Evolutionary conservation across 805 yeast genomes (phyloP).

Genomic region (Lipomyces mesembrius): DNA sequence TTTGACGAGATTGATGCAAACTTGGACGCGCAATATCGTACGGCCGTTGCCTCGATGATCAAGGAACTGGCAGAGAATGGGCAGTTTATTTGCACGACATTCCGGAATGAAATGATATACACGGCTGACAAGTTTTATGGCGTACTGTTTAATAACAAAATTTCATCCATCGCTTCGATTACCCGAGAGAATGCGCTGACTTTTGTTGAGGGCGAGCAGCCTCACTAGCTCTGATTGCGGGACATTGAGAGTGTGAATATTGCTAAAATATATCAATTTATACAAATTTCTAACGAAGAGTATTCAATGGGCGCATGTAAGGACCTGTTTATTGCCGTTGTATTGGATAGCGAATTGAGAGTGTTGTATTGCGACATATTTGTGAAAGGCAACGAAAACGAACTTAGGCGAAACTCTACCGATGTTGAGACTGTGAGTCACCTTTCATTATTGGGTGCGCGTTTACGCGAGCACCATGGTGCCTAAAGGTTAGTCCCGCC

Average conservation of each 20-base stretch:
- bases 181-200: constrained; percentile 71
- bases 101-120: constrained; percentile 88
- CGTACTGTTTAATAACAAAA: constrained; percentile 80
- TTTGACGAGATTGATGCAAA: constrained; percentile 98
- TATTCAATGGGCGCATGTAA: neutral
- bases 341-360: neutral
- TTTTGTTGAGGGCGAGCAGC: constrained; percentile 62
- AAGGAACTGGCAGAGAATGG: constrained; percentile 57
- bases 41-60: constrained; percentile 80
- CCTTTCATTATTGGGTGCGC: no score
- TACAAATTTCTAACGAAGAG: neutral
- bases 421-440: no score
- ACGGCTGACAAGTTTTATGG: constrained; percentile 88
- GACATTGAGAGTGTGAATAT: neutral
- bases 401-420: no score
- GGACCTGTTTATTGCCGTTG: neutral
- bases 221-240: constrained; percentile 13
- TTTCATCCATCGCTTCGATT: constrained; percentile 76
- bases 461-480: no score
- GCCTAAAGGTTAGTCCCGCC: no score
- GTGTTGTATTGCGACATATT: no score
- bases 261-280: neutral
- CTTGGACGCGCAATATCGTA: constrained; percentile 86
- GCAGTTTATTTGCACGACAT: constrained; percentile 97
- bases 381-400: no score